Conservation (phyloP, 169 alveolate species). For the Eimeria praecox region DNA sequence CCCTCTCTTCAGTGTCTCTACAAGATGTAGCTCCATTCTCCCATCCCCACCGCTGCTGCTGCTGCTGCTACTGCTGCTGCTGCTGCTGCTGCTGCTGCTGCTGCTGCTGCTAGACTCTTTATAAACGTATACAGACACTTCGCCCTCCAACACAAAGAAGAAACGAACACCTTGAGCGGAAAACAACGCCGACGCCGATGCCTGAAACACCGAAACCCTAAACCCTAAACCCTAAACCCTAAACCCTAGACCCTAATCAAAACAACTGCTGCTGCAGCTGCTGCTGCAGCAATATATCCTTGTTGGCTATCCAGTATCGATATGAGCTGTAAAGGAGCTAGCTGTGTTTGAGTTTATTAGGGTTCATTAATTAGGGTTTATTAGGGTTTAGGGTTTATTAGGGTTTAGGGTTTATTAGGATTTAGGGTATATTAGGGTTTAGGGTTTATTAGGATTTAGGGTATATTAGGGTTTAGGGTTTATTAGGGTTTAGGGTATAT, state of each 20-base stretch:
- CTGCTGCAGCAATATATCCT: too few relatives aligned
- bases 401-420: slow-evolving; percentile 28
- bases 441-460: not conserved
- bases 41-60: slow-evolving; percentile 11
- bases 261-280: not conserved
- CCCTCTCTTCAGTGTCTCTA: slow-evolving; percentile 91
- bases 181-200: slow-evolving; percentile 42
- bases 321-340: too few relatives aligned
- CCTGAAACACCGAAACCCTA: slow-evolving; percentile 20
- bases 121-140: slow-evolving; percentile 82
- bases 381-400: not conserved
- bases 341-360: too few relatives aligned
- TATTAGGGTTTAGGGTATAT: not conserved
- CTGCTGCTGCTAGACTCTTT: not conserved
- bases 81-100: slow-evolving; percentile 46
- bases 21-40: slow-evolving; percentile 10
- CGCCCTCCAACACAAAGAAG: slow-evolving; percentile 93
- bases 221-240: slow-evolving; percentile 13
- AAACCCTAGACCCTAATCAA: slow-evolving; percentile 45
- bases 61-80: slow-evolving; percentile 31
- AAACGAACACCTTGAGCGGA: slow-evolving; percentile 89
- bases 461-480: not conserved
- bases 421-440: not conserved
- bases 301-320: too few relatives aligned
- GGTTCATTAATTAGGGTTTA: not conserved